Conservation (phyloP, 345 rosid species). For the Ailanthus altissimus region DNA sequence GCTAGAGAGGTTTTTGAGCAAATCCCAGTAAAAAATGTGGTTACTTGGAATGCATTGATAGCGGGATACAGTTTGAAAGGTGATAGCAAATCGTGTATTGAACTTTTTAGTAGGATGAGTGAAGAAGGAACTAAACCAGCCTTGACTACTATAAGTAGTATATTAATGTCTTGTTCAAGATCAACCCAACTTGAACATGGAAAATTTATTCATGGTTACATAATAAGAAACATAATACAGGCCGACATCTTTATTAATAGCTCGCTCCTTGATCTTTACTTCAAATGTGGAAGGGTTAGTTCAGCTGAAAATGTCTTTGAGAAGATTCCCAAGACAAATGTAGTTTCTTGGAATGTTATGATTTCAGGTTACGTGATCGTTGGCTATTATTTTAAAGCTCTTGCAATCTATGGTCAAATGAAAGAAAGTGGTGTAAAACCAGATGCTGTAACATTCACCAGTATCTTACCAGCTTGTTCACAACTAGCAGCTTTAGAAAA, state of each 20-base stretch:
- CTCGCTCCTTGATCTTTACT: constrained; percentile 61
- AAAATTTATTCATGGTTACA: constrained; percentile 53
- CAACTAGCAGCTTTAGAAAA: constrained; percentile 65
- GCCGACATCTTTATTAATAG: constrained; percentile 40
- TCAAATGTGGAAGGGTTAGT: constrained; percentile 54
- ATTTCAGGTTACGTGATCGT: constrained; percentile 56
- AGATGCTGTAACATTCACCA: constrained; percentile 62
- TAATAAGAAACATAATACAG: constrained; percentile 39
- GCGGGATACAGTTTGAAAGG: constrained; percentile 46
- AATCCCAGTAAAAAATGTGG: constrained; percentile 44
- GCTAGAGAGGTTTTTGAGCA: constrained; percentile 56
- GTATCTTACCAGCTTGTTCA: constrained; percentile 63
- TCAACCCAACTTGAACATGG: constrained; percentile 57
- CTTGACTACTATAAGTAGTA: constrained; percentile 55
- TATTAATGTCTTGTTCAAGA: constrained; percentile 60
- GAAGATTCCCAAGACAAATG: constrained; percentile 30
- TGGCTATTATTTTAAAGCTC: constrained; percentile 54
- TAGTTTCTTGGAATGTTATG: constrained; percentile 64
- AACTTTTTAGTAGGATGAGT: constrained; percentile 55
- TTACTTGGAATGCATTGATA: constrained; percentile 74
- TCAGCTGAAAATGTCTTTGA: constrained; percentile 55
- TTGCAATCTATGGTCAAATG: constrained; percentile 48
- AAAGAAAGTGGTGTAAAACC: constrained; percentile 45
- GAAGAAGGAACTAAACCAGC: constrained; percentile 52
- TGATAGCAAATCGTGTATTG: constrained; percentile 53